Evolutionary conservation across 2,329 filamentous ascomycete genomes (phyloP), one percentile per base, ranked within the genome.

Genomic region (Lachnellula suecica): DNA sequence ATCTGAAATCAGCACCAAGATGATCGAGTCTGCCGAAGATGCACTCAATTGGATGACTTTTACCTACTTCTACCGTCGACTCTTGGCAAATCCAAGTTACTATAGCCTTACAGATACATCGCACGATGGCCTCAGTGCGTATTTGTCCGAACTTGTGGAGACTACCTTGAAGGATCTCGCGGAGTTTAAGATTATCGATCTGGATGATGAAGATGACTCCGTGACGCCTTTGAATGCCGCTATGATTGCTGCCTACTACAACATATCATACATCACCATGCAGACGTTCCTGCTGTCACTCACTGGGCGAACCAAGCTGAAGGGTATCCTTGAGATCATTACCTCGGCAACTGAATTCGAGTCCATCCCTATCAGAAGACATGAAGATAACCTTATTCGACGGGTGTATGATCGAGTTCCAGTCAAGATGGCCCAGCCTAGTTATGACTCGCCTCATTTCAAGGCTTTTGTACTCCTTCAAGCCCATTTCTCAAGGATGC

Each of bases 231-330:
- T 96, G 64, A 97, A 99, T 70, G 89, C 93, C 2, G 94, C 94
- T 61, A 97, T 97, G 89, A 97, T 99, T 66, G 91, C 90, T 9
- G 91, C 94, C 1, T 97, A 99, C 78, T 99, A 99, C 80, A 97
- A 97, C 72, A 96, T 99, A 66, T 97, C 93, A 5, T 97, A 97
- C 74, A 89, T 96, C 70, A 99, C 94, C 2, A 99, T 99, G 92
- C 93, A 99, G 74, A 99, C 94, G 0, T 93, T 99, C 79, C 78
- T 99, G 47, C 79, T 99, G 51, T 99, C 94, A 13, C 80, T 99
- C 43, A 92, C 84, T 50, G 85, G 85, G 38, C 87, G 87, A 62
- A 97, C 92, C 4, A 97, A 96, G 76, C 83, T 99, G 59, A 99
- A 99, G 79, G 91, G 91, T 43, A 92, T 99, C 40, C 79, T 99